A percentile compares a stretch with the other conserved stretches of the same genome.
These are phyloP conservation scores for Colletotrichum limetticola DNA, from an alignment of 2,329 filamentous ascomycete species.

Conservation along the genomic window DNA sequence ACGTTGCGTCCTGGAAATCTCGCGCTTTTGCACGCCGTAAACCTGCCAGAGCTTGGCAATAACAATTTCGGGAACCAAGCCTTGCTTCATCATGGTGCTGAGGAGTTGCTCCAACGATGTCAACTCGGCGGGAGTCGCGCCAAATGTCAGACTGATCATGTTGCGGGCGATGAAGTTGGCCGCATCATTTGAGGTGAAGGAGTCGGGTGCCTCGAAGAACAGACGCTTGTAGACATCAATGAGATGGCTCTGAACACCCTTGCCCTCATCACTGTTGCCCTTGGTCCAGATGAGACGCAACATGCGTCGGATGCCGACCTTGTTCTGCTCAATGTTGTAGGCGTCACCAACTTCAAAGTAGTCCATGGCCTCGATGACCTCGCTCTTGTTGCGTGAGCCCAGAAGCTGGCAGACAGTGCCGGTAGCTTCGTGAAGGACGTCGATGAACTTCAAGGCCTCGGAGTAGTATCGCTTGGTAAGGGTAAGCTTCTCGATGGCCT, in stretches of 20 bases:
- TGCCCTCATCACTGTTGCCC: constrained; percentile 98
- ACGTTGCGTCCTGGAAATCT: constrained; percentile 91
- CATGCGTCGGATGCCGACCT: constrained; percentile 93
- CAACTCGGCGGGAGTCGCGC: constrained; percentile 91
- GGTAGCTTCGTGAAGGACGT: constrained; percentile 87
- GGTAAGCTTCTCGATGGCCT: constrained; percentile 87
- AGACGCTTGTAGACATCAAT: constrained; percentile 97
- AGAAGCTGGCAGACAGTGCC: constrained; percentile 86
- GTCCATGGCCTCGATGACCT: constrained; percentile 98
- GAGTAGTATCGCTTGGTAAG: constrained; percentile 90
- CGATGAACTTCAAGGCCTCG: constrained; percentile 94
- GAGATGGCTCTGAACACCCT: constrained; percentile 94
- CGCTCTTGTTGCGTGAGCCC: constrained; percentile 95
- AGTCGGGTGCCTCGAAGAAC: constrained; percentile 94
- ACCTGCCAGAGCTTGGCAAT: constrained; percentile 97
- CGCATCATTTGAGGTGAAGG: constrained; percentile 87
- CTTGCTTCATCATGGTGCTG: constrained; percentile 97
- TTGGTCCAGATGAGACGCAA: constrained; percentile 98
- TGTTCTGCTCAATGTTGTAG: constrained; percentile 95
- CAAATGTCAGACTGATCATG: constrained; percentile 99
- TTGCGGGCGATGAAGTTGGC: constrained; percentile 97
- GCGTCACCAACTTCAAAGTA: constrained; percentile 96
- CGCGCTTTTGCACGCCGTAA: constrained; percentile 91
- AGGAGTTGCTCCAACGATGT: constrained; percentile 95
- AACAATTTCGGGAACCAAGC: constrained; percentile 85